phyloP scores from a whole-genome alignment of 116 monocot genomes.

The Posidonia oceanica region DNA sequence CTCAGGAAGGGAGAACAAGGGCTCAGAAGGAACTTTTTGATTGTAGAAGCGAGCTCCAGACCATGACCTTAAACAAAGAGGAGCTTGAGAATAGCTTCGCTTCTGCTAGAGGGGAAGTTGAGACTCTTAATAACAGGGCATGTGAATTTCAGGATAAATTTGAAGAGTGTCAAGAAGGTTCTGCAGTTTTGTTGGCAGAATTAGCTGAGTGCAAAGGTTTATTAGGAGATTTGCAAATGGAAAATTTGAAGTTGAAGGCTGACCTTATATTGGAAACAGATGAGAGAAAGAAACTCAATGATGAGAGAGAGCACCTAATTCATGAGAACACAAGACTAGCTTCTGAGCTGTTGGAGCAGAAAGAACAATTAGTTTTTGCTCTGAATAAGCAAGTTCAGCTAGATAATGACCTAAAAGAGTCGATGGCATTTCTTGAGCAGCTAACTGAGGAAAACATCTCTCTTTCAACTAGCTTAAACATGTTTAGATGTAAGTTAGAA shows the following conservation, averaged over 20 bases:
- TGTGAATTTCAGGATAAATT: constrained; percentile 14
- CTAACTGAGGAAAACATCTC: constrained; percentile 52
- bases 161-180: constrained; percentile 7
- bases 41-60: constrained; percentile 42
- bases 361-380: constrained; percentile 33
- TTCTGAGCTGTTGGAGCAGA: constrained; percentile 41
- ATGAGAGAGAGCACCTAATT: constrained; percentile 36
- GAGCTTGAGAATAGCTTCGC: constrained; percentile 27
- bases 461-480: constrained; percentile 39
- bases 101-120: constrained; percentile 29
- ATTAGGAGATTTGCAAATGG: constrained; percentile 10
- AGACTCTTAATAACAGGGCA: constrained; percentile 7
- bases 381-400: constrained; percentile 34
- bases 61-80: constrained; percentile 26
- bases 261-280: constrained; percentile 9
- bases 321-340: constrained; percentile 45
- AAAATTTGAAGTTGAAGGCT: constrained; percentile 13
- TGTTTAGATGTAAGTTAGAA: constrained; percentile 34
- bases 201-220: constrained; percentile 10
- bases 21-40: constrained; percentile 34
- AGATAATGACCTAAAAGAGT: constrained; percentile 40
- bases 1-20: constrained; percentile 18
- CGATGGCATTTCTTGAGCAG: constrained; percentile 30
- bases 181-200: constrained; percentile 4
- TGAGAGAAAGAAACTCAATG: constrained; percentile 8